Conservation (phyloP, 208 protist genomes). For the Angomonas ambiguus region DNA sequence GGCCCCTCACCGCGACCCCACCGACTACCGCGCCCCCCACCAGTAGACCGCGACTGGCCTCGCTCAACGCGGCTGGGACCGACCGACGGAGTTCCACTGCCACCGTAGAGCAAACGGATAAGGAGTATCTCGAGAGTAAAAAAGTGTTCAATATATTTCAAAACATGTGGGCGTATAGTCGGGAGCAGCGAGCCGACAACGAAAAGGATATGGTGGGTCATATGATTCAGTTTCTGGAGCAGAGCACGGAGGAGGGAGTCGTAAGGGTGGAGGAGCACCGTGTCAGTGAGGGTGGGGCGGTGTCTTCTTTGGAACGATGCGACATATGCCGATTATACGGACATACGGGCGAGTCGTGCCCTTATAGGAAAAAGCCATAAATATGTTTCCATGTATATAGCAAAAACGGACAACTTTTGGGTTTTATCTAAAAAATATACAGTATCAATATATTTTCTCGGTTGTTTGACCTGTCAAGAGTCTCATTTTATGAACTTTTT, state of each 20-base stretch:
- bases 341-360: background rate
- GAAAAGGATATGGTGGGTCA: constrained; percentile 46
- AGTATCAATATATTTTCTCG: background rate
- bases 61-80: background rate
- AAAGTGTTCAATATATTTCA: constrained; percentile 64
- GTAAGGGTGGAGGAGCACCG: constrained; percentile 6
- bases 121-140: constrained; percentile 34
- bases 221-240: constrained; percentile 51
- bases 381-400: background rate
- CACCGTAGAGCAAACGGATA: background rate
- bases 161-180: constrained; percentile 42
- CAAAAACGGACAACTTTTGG: background rate
- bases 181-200: constrained; percentile 30
- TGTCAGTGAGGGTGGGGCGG: background rate
- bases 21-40: constrained; percentile 14
- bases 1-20: constrained; percentile 45
- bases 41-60: background rate
- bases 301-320: background rate
- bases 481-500: background rate
- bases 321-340: constrained; percentile 26
- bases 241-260: constrained; percentile 17
- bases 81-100: background rate
- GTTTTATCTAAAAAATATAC: background rate
- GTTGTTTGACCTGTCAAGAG: no score
- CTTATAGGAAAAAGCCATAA: background rate